A percentile compares a stretch with the other conserved stretches of the same genome.
Evolutionary conservation across 345 rosid genomes (phyloP).

Genomic region (Cardamine chenopodiifolia): DNA sequence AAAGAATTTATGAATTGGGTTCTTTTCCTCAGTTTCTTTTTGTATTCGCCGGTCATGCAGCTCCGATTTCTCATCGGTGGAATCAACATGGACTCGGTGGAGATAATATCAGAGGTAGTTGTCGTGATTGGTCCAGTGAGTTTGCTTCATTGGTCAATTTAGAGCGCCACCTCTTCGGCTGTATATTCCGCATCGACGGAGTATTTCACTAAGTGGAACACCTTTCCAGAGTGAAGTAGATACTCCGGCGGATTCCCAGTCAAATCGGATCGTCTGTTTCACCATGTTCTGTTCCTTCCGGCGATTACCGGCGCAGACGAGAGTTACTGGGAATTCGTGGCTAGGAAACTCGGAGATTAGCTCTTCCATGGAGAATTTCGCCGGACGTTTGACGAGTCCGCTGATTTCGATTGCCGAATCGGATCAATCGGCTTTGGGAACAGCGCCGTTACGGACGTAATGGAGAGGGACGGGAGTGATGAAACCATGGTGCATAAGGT

Average conservation of each 20-base stretch:
- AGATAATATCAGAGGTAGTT: slow-evolving; percentile 17
- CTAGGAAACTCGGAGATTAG: slow-evolving; percentile 61
- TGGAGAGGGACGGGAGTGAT: slow-evolving; percentile 93
- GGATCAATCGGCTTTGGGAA: slow-evolving; percentile 68
- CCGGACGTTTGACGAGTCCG: slow-evolving; percentile 73
- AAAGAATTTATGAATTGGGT: slow-evolving; percentile 52
- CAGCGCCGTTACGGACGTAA: slow-evolving; percentile 86
- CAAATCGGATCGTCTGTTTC: slow-evolving; percentile 80
- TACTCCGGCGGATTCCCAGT: slow-evolving; percentile 88
- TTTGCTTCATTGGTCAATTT: too few species aligned
- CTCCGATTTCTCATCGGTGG: slow-evolving; percentile 56
- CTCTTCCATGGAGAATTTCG: slow-evolving; percentile 76
- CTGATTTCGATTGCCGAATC: slow-evolving; percentile 77
- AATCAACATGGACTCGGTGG: too few species aligned
- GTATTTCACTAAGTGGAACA: slow-evolving; percentile 59
- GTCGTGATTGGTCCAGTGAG: too few species aligned
- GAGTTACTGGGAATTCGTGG: slow-evolving; percentile 74
- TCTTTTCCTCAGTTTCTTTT: slow-evolving; percentile 74
- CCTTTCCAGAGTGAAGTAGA: slow-evolving; percentile 93
- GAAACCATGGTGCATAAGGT: slow-evolving; percentile 95
- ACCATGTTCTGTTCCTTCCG: slow-evolving; percentile 94
- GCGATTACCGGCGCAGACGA: slow-evolving; percentile 92
- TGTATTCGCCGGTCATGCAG: slow-evolving; percentile 62
- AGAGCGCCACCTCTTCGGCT: slow-evolving; percentile 66
- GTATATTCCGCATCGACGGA: slow-evolving; percentile 69